Evolutionary conservation across 2,329 filamentous ascomycete species (phyloP).

Genomic region (Phoma sp.): DNA sequence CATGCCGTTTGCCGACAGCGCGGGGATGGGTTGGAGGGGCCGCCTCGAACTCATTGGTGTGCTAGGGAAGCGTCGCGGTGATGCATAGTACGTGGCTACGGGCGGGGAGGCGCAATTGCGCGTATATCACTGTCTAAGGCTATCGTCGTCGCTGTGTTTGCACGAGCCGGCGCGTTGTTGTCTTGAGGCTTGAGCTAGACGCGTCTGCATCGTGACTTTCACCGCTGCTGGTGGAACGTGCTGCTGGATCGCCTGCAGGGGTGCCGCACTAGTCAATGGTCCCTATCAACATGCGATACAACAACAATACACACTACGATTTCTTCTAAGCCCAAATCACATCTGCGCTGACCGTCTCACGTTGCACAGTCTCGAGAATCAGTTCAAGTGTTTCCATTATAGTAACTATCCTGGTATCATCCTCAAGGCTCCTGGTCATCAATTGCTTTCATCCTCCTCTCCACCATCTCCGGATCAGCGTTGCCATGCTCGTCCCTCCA

Average conservation of each 20-base stretch:
- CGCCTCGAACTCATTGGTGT: conserved; percentile 45
- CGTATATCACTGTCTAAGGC: conserved; percentile 10
- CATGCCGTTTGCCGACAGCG: conserved; percentile 36
- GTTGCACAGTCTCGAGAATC: not conserved
- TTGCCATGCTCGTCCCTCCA: conserved; percentile 46
- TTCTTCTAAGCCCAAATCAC: too few relatives aligned
- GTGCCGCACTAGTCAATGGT: conserved; percentile 1
- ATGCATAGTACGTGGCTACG: conserved; percentile 25
- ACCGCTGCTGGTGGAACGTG: conserved; percentile 22
- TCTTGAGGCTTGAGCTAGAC: conserved; percentile 24
- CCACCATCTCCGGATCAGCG: conserved; percentile 41
- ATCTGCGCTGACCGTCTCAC: too few relatives aligned
- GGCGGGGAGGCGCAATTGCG: not conserved
- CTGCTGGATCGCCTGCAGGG: conserved; percentile 27
- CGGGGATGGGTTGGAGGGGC: conserved; percentile 43
- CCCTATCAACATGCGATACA: not conserved
- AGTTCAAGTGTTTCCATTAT: not conserved
- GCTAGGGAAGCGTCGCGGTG: conserved; percentile 7
- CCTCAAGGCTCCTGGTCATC: conserved; percentile 44
- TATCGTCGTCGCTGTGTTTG: conserved; percentile 7
- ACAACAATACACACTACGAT: too few relatives aligned
- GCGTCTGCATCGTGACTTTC: conserved; percentile 31
- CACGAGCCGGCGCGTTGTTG: conserved; percentile 24
- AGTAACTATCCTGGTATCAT: conserved; percentile 6
- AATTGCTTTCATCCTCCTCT: conserved; percentile 43